phyloP scores from a whole-genome alignment of 2,329 filamentous ascomycete species.

The Calonectria hawksworthii region DNA sequence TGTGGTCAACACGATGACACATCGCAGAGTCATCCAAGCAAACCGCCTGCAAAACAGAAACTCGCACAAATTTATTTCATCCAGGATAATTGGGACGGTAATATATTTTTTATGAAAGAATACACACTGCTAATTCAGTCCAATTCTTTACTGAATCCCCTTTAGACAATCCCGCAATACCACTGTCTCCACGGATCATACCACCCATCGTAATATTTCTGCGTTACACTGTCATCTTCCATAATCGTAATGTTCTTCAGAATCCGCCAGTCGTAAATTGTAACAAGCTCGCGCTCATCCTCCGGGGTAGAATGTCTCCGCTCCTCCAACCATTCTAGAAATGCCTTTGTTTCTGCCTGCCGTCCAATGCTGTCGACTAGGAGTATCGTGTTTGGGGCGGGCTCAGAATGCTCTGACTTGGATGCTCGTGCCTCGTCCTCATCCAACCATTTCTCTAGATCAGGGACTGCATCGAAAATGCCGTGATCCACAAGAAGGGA shows the following conservation, averaged over 20 bases:
- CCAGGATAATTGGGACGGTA: background rate
- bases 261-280: slow-evolving; percentile 63
- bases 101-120: background rate
- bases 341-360: slow-evolving; percentile 48
- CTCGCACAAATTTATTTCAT: background rate
- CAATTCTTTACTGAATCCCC: background rate
- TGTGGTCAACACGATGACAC: no score
- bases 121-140: background rate
- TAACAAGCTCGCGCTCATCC: slow-evolving; percentile 53
- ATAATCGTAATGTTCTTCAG: slow-evolving; percentile 56
- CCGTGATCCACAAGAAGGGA: slow-evolving; percentile 60
- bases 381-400: slow-evolving; percentile 48
- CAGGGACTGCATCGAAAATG: slow-evolving; percentile 49
- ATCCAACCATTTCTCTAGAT: slow-evolving; percentile 54
- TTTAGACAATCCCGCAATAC: slow-evolving; percentile 58
- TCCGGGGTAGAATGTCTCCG: slow-evolving; percentile 44
- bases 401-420: background rate
- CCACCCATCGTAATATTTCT: slow-evolving; percentile 52
- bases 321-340: slow-evolving; percentile 52
- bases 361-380: slow-evolving; percentile 58
- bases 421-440: slow-evolving; percentile 23
- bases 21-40: background rate
- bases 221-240: slow-evolving; percentile 51
- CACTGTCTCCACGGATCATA: slow-evolving; percentile 60
- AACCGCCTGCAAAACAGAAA: background rate